These are phyloP conservation scores for Mycena floridula DNA, from an alignment of 768 basidiomycete genomes.

Conservation along the genomic window DNA sequence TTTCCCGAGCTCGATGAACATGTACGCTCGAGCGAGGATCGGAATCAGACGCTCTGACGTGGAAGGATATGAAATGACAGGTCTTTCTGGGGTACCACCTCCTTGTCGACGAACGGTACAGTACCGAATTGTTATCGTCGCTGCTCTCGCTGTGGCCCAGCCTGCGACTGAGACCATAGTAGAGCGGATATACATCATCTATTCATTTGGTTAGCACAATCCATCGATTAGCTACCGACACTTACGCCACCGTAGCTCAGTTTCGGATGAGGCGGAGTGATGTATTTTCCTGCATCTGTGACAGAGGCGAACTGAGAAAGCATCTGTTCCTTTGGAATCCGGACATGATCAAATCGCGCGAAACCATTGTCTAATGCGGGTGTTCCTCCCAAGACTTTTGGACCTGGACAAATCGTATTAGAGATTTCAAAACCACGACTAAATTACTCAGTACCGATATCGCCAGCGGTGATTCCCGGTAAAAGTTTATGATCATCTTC, in stretches of 20 bases:
- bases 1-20: slow-evolving; percentile 59
- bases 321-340: slow-evolving; percentile 67
- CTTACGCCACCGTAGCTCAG: slow-evolving; percentile 70
- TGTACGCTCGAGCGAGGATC: slow-evolving; percentile 61
- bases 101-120: slow-evolving; percentile 70
- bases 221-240: slow-evolving; percentile 7
- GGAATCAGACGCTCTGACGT: slow-evolving; percentile 69
- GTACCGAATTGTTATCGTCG: slow-evolving; percentile 65
- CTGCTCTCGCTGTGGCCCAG: slow-evolving; percentile 59
- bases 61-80: slow-evolving; percentile 69
- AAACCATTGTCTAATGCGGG: slow-evolving; percentile 61
- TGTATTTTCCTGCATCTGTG: slow-evolving; percentile 56
- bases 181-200: slow-evolving; percentile 75
- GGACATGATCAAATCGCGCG: slow-evolving; percentile 56
- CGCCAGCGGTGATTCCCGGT: slow-evolving; percentile 59
- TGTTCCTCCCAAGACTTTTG: slow-evolving; percentile 47
- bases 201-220: not conserved
- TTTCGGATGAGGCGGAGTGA: slow-evolving; percentile 66
- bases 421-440: not conserved
- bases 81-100: slow-evolving; percentile 42
- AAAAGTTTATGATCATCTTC: slow-evolving; percentile 54
- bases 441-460: slow-evolving; percentile 45
- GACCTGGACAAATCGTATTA: slow-evolving; percentile 30
- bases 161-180: slow-evolving; percentile 64
- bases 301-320: slow-evolving; percentile 70